Evolutionary conservation across 441 rosid genomes (phyloP).

Genomic region (Populus hybrid): DNA sequence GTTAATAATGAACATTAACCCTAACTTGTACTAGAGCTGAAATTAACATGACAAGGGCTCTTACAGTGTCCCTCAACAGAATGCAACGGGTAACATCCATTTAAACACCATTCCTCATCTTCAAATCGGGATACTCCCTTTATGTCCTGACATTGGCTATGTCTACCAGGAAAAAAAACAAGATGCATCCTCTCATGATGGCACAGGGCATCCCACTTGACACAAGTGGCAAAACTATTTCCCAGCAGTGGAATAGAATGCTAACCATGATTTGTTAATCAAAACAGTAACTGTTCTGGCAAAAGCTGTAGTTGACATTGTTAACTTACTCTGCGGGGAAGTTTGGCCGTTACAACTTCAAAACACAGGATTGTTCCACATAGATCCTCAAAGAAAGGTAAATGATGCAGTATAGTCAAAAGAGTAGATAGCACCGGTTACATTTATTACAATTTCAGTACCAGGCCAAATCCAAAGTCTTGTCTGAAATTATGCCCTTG

Average conservation of each 20-base stretch:
- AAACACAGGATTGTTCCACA: background rate
- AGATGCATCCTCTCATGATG: too few relatives aligned
- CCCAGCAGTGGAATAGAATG: too few relatives aligned
- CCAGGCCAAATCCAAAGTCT: slow-evolving; percentile 11
- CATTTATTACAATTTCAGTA: slow-evolving; percentile 33
- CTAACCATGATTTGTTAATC: too few relatives aligned
- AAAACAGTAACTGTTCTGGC: too few relatives aligned
- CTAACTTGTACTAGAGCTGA: too few relatives aligned
- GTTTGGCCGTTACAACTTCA: background rate
- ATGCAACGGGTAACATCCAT: too few relatives aligned
- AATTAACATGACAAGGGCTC: background rate
- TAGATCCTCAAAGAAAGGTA: background rate
- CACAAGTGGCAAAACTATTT: too few relatives aligned
- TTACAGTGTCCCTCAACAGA: background rate
- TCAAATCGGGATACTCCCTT: background rate
- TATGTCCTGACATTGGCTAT: background rate
- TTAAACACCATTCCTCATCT: background rate
- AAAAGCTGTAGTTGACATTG: too few relatives aligned
- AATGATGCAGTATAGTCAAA: slow-evolving; percentile 2
- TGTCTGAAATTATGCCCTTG: slow-evolving; percentile 17
- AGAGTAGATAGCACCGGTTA: background rate
- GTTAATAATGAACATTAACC: background rate
- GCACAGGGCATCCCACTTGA: too few relatives aligned
- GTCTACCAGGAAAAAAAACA: too few relatives aligned
- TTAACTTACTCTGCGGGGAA: too few relatives aligned